phyloP scores from a whole-genome alignment of 148 eudicot species.

The Chenopodium quinoa region DNA sequence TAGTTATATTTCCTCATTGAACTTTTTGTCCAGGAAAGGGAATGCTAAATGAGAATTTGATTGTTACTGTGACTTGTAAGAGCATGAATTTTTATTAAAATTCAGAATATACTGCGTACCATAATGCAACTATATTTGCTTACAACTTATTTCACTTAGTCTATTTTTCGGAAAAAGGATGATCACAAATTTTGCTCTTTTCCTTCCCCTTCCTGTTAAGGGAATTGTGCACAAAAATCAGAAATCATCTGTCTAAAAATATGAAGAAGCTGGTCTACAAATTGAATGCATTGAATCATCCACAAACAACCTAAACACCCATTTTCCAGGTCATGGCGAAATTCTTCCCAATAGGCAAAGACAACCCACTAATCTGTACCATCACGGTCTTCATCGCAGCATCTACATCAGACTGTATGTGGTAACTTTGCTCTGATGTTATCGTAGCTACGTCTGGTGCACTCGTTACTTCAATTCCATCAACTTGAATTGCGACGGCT shows the following conservation, averaged over 20 bases:
- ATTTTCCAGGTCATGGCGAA: constrained; percentile 82
- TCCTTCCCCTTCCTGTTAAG: constrained; percentile 12
- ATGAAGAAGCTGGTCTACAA: neutral
- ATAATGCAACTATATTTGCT: neutral
- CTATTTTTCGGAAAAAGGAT: constrained; percentile 18
- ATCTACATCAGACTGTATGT: constrained; percentile 29
- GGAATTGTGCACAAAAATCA: constrained; percentile 3
- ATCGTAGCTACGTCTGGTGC: constrained; percentile 36
- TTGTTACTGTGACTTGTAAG: too few relatives aligned
- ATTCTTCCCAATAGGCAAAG: constrained; percentile 74
- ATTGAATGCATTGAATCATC: constrained; percentile 1
- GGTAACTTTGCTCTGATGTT: constrained; percentile 36
- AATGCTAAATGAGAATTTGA: too few relatives aligned
- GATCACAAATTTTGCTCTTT: constrained; percentile 18
- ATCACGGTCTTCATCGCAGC: constrained; percentile 52
- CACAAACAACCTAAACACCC: constrained; percentile 39
- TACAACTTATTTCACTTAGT: neutral
- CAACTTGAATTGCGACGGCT: constrained; percentile 40
- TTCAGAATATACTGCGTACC: neutral
- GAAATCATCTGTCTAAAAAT: neutral
- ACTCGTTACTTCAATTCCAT: constrained; percentile 37
- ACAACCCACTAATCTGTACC: constrained; percentile 73
- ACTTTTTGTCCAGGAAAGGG: too few relatives aligned
- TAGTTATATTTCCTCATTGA: too few relatives aligned
- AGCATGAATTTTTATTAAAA: neutral